Percentiles rank a stretch among this genome's conserved stretches.
phyloP scores from a whole-genome alignment of 257 asterid genomes.

The Solanum ahanhuiri region DNA sequence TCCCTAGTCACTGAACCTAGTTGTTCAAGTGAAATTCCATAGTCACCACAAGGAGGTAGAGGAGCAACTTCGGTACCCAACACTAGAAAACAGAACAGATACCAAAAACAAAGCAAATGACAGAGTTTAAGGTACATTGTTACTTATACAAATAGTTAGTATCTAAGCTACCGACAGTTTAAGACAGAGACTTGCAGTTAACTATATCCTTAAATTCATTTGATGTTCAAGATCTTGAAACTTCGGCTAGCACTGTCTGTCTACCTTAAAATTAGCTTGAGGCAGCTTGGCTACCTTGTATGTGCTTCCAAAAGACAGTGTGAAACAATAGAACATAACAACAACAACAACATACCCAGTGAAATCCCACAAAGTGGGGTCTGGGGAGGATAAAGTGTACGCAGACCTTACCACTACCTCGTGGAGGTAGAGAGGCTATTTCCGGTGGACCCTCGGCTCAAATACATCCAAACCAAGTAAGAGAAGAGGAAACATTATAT shows the following conservation, averaged over 20 bases:
- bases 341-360: too few species aligned
- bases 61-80: constrained; percentile 59
- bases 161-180: background rate
- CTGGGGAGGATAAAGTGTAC: too few species aligned
- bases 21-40: constrained; percentile 58
- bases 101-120: constrained; percentile 1
- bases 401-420: too few species aligned
- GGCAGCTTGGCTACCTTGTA: background rate
- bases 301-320: background rate
- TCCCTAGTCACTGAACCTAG: constrained; percentile 73
- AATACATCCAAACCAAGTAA: too few species aligned
- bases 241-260: background rate
- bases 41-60: constrained; percentile 53
- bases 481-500: too few species aligned
- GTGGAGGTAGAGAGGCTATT: too few species aligned
- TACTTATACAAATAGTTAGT: background rate
- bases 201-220: background rate
- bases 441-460: too few species aligned
- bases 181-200: background rate
- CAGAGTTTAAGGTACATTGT: background rate
- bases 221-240: background rate
- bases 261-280: background rate
- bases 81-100: constrained; percentile 26
- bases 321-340: too few species aligned
- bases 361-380: too few species aligned